Base-by-base conservation (phyloP, 148 eudicot species). In the Fagopyrum homotropicum region DNA sequence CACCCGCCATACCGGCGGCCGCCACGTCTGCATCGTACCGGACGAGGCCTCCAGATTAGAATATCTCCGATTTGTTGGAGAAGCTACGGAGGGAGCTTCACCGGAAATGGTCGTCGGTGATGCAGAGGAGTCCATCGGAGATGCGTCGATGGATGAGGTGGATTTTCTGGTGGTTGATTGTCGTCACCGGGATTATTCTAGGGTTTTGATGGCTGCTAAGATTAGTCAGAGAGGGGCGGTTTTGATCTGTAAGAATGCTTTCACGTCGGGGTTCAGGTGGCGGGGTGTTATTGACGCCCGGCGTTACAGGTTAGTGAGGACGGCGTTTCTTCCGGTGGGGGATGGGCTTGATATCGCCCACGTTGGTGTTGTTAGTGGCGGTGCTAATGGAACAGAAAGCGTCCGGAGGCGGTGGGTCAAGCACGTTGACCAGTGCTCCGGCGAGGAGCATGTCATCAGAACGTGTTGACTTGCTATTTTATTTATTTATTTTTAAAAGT, bases 121-220 rank as follows among this genome's bases (percentile, higher is more conserved):
- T 66, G 79, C 80, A 1, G 79, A 69, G 49, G 79, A 75, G 60
- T 75, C 44, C 15, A 68, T 68, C 15, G 47, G 7, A 2, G 77
- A 8, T 2, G 79, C 60, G 51, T 69, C 83, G 1, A 69, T 83
- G 3, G 73, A 56, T 7, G 82, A 77, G 4, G 74, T 85, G 11
- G 88, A 85, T 51, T 85, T 85, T 68, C 72, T 85, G 77, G 81
- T 83, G 64, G 86, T 83, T n/a, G 83, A 85, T 77, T 78, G 79
- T 7, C 77, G 63, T 40, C 30, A 75, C 14, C 48, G 74, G 73
- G 84, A 83, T 35, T 81, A 68, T 29, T 59, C 44, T 11, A 64
- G 72, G 61, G 57, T 81, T 47, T 12, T 83, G 45, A 79, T 79
- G 35, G 11, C 30, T 16, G 84, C 86, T 43, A 79, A 73, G 49